Evolutionary conservation across 805 yeast species (phyloP).

Genomic region (Jamesozyma gamospora): DNA sequence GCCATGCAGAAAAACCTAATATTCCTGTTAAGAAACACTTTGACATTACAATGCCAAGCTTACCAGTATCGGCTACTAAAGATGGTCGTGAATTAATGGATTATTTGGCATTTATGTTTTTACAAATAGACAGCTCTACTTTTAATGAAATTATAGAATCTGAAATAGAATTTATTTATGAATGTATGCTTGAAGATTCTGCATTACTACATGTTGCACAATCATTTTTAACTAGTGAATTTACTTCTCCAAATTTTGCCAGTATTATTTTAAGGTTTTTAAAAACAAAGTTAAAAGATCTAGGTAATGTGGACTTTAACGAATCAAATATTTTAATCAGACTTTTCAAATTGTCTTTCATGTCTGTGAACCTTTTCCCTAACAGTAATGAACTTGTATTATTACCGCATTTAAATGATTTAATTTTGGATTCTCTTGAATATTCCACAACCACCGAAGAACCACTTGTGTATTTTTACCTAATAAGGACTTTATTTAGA

Average conservation of each 20-base stretch:
- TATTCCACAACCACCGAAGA: conserved; percentile 79
- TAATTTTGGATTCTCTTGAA: conserved; percentile 71
- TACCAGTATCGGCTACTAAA: conserved; percentile 79
- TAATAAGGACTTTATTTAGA: conserved; percentile 81
- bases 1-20: conserved; percentile 23
- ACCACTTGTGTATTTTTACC: conserved; percentile 80
- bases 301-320: conserved; percentile 72
- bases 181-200: conserved; percentile 70
- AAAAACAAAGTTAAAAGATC: conserved; percentile 57
- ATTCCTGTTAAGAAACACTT: conserved; percentile 30
- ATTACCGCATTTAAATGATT: conserved; percentile 74
- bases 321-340: conserved; percentile 75
- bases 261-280: conserved; percentile 73
- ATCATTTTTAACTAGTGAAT: conserved; percentile 84
- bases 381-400: conserved; percentile 77
- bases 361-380: conserved; percentile 92
- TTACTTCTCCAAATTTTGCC: conserved; percentile 87
- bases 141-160: conserved; percentile 83
- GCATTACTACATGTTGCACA: conserved; percentile 87
- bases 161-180: conserved; percentile 69
- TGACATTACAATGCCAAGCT: conserved; percentile 67
- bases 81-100: conserved; percentile 96
- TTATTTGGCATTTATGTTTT: conserved; percentile 83
- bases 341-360: conserved; percentile 82
- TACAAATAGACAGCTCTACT: conserved; percentile 89